Base-by-base conservation (phyloP, 768 basidiomycete genomes). In the Hypholoma fasciculare region DNA sequence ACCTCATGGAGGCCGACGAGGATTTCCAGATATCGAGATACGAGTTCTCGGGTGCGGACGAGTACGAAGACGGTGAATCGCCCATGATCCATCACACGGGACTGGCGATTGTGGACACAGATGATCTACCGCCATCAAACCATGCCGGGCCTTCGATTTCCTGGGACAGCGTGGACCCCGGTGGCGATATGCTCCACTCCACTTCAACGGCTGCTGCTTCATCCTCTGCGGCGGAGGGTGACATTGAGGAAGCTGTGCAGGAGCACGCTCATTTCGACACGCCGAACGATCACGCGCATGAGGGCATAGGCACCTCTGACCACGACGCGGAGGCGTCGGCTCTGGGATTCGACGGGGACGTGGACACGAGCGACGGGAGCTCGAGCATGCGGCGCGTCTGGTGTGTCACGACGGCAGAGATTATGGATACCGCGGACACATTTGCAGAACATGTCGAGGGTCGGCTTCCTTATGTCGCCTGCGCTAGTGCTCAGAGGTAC, bases 401-500 rank as follows among this genome's bases (percentile, higher is more conserved):
- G 59, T 49, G 54, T n/a, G 49, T 49, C 11, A 52, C 49, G n/a
- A 52, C 51, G 12, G 14, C 59, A 16, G 50, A 49, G 27, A 47
- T 26, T 26, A 37, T 66, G 5, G 56, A 58, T 20, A 26, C 49
- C 13, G 20, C n/a, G 17, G 52, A 26, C 7, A 54, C 64, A 26
- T 74, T 72, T 54, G 44, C 51, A 23, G 66, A 65, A 46, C 34
- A 34, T 1, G 65, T 72, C 0, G 44, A 49, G 27, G 65, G 65
- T n/a, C 38, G 54, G 4, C 42, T 76, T 40, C 67, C 67, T 12
- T 75, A 67, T 52, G 65, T 68, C 2, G 60, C 56, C 11, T 49
- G 63, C 7, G 49, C 27, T 1, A 36, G 48, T 17, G 8, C 17
- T 19, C 38, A 36, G 13, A 49, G 20, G 7, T 61, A 57, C 20